Conservation (phyloP, 768 basidiomycete species). For the Cytidiella melzeri region DNA sequence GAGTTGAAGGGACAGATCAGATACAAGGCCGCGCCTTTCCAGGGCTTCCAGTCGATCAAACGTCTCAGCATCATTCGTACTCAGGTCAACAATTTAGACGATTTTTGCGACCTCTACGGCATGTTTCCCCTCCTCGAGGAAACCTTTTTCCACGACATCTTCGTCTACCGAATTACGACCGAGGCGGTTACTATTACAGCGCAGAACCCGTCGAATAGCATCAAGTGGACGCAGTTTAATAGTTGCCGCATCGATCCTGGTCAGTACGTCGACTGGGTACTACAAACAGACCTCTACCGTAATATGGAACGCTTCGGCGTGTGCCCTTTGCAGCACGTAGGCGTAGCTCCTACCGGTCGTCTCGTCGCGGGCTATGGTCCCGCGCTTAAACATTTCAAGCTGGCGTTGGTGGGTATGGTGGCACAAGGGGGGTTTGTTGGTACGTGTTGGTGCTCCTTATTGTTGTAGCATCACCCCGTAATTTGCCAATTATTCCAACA, state of each 20-base stretch:
- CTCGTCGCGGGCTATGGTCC: conserved; percentile 3
- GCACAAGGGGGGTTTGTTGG: conserved; percentile 9
- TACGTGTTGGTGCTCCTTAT: conserved; percentile 1
- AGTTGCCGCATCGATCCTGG: conserved; percentile 5
- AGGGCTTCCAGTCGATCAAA: conserved; percentile 3
- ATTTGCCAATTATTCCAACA: not conserved
- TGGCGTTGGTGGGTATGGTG: conserved; percentile 9
- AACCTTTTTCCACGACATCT: conserved; percentile 7
- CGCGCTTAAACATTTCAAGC: conserved; percentile 10
- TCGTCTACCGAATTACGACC: conserved; percentile 8
- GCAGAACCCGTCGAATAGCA: not conserved
- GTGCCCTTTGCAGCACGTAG: conserved; percentile 11
- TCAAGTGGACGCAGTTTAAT: conserved; percentile 5
- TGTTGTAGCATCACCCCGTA: not conserved
- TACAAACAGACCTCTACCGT: not conserved
- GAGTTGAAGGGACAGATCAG: conserved; percentile 9
- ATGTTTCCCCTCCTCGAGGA: conserved; percentile 9
- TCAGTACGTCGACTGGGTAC: conserved; percentile 7
- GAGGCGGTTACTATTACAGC: not conserved
- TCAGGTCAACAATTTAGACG: conserved; percentile 11
- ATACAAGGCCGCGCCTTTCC: conserved; percentile 9
- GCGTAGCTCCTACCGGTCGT: not conserved
- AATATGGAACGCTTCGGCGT: conserved; percentile 4
- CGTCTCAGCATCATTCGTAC: conserved; percentile 3
- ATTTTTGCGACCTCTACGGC: conserved; percentile 5